A percentile compares a stretch with the other conserved stretches of the same genome.
Conservation (phyloP, 2,329 filamentous ascomycete species). For the Exophiala calicioides region DNA sequence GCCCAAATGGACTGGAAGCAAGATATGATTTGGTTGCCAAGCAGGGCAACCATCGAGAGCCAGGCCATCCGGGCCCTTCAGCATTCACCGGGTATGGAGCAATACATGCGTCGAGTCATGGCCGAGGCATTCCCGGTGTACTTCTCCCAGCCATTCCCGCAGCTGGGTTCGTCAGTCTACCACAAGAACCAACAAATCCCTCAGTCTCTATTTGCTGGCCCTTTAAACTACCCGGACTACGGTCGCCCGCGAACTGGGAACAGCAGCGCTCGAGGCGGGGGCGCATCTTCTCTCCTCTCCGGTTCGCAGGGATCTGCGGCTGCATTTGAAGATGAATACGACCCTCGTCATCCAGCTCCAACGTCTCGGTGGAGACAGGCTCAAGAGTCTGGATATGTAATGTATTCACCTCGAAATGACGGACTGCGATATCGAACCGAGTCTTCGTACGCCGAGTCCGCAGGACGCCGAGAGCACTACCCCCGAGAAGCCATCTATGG, state of each 20-base stretch:
- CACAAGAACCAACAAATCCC: too few relatives aligned
- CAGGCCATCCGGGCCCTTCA: conserved; percentile 49
- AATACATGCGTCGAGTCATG: conserved; percentile 55
- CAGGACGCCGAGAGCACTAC: background rate
- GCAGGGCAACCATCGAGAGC: conserved; percentile 46
- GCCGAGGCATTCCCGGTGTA: conserved; percentile 53
- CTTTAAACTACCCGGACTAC: background rate
- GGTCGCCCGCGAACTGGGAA: background rate
- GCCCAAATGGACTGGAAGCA: conserved; percentile 56
- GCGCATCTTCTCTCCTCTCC: conserved; percentile 5
- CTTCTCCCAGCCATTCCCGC: conserved; percentile 34
- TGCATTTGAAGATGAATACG: conserved; percentile 51
- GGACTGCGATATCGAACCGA: background rate
- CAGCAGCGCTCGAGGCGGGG: background rate
- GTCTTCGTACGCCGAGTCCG: background rate
- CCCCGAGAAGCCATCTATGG: background rate
- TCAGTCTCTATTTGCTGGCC: too few relatives aligned
- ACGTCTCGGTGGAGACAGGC: background rate
- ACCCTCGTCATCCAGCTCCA: conserved; percentile 44
- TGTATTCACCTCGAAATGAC: background rate
- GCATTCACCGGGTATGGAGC: conserved; percentile 58
- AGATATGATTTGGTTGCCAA: conserved; percentile 63
- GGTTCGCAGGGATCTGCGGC: conserved; percentile 34
- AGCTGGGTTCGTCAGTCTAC: conserved; percentile 11
- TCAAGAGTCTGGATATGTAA: background rate